Evolutionary conservation across 106 monocot genomes (phyloP), one percentile per base, ranked within the genome.

Genomic region (Gastrodia elata): DNA sequence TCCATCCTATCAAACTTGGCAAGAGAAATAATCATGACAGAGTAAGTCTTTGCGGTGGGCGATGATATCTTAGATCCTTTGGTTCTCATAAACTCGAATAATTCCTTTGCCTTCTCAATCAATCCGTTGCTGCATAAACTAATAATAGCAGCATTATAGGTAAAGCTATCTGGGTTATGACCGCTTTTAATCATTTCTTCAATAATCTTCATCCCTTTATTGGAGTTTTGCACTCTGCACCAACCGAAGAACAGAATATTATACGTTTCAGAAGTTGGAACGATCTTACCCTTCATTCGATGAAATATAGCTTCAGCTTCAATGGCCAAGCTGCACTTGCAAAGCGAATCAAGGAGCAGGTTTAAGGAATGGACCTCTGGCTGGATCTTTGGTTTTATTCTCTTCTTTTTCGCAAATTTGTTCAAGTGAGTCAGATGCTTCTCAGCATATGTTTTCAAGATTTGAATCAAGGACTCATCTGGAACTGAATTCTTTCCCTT

Each of bases 31-130:
- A 99, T 93, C 93, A 93, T 87, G n/a, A 84, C 64, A 42, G 83
- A 69, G 57, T 99, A 99, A 20, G 85, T 89, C 78, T 89, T 93
- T 26, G 93, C 98, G 0, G 93, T 99, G 4, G 98, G 98, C 6
- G 98, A 88, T 43, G 93, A 93, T 61, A 93, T 80, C 0, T 88
- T 87, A 0, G 90, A 93, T 25, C 93, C 93, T 72, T 93, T 83
- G 1, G 93, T 93, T 39, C 93, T 80, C 97, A 98, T 98, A 64
- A 93, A 98, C 76, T 91, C 89, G 44, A 99, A 99, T 0, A 98
- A 77, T 56, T 94, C 93, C 65, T 77, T 88, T 9, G 98, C 98
- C 36, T 91, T 87, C 1, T 75, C 48, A 4, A 99, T 81, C 91
- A 99, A 85, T 8, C 98, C 98, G 1, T 56, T 73, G 38, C 75